A percentile compares a stretch with the other conserved stretches of the same genome.
Conservation (phyloP, 257 asterid genomes). For the Solanum commersonii region DNA sequence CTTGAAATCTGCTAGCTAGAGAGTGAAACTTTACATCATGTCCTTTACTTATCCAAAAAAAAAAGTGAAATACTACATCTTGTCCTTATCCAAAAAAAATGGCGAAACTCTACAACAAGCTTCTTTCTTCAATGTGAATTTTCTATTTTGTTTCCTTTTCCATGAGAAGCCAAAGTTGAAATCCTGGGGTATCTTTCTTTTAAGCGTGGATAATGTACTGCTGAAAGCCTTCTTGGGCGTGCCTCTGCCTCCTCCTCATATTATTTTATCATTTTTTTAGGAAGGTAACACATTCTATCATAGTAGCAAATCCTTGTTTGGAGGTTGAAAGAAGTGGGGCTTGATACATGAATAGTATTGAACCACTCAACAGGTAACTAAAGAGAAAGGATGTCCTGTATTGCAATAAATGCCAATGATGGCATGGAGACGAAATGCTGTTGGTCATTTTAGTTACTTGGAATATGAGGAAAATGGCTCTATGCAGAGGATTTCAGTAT, state of each 20-base stretch:
- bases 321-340: neutral
- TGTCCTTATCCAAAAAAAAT: neutral
- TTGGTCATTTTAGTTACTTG: neutral
- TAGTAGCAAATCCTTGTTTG: neutral
- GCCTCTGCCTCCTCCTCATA: neutral
- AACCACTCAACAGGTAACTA: neutral
- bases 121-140: neutral
- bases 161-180: neutral
- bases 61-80: neutral
- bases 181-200: neutral
- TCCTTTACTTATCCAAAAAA: neutral
- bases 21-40: neutral
- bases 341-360: neutral
- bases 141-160: neutral
- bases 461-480: neutral
- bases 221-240: neutral
- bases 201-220: neutral
- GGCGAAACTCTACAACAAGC: neutral
- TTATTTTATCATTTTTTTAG: neutral
- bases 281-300: neutral
- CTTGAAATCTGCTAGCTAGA: neutral
- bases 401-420: neutral
- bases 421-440: neutral
- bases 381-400: neutral
- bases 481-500: neutral